Conservation (phyloP, 495 filamentous ascomycete species). For the Daldinia vernicosa region DNA sequence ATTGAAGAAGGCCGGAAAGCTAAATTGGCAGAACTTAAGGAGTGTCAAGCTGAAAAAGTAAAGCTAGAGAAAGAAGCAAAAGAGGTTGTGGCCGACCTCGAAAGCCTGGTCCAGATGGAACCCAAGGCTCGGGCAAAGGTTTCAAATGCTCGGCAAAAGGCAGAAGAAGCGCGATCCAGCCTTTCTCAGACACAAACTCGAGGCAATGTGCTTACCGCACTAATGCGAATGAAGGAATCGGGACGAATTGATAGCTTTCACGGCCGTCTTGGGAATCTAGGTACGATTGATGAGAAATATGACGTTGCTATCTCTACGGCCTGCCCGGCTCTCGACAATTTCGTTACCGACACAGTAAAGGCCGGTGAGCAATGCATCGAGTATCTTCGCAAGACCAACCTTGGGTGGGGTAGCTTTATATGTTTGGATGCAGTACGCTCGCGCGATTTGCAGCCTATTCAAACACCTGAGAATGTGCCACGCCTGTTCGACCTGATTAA, state of each 20-base stretch:
- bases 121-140: slow-evolving; percentile 81
- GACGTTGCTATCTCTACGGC: slow-evolving; percentile 98
- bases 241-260: slow-evolving; percentile 97
- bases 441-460: slow-evolving; percentile 77
- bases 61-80: slow-evolving; percentile 77
- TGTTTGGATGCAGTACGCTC: slow-evolving; percentile 82
- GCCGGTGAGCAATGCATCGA: slow-evolving; percentile 97
- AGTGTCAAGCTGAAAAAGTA: slow-evolving; percentile 74
- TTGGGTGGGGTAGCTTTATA: slow-evolving; percentile 97
- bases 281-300: slow-evolving; percentile 92
- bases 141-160: slow-evolving; percentile 88
- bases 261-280: slow-evolving; percentile 91
- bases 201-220: slow-evolving; percentile 86
- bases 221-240: slow-evolving; percentile 95
- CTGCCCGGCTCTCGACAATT: slow-evolving; percentile 88
- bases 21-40: slow-evolving; percentile 79
- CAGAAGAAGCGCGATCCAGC: slow-evolving; percentile 91
- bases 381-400: slow-evolving; percentile 94
- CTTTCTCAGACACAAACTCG: slow-evolving; percentile 89
- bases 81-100: slow-evolving; percentile 73
- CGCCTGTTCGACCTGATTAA: slow-evolving; percentile 93
- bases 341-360: slow-evolving; percentile 94
- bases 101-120: slow-evolving; percentile 76
- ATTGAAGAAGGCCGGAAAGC: slow-evolving; percentile 73
- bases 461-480: slow-evolving; percentile 91